These are phyloP conservation scores for Neurospora sp. DNA, from an alignment of 495 filamentous ascomycete species.

Conservation along the genomic window DNA sequence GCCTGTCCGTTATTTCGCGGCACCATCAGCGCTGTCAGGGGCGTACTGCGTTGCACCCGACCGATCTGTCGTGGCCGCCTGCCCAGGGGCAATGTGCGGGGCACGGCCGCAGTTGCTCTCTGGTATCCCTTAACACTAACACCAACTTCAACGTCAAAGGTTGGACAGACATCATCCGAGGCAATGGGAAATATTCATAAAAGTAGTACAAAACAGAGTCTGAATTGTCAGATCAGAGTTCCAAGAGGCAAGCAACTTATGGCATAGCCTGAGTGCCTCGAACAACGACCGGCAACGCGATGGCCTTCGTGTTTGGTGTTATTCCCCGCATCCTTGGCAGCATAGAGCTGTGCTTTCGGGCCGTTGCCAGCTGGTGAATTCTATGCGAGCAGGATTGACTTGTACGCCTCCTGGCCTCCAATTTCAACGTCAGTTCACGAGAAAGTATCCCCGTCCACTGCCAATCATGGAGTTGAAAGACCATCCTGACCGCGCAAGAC, in stretches of 20 bases:
- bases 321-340: not conserved
- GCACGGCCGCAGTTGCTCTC: not conserved
- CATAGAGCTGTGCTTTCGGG: not conserved
- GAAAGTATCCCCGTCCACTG: not conserved
- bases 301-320: not conserved
- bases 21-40: not conserved
- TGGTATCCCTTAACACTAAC: not conserved
- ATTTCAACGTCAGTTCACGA: not conserved
- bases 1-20: not conserved
- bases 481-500: not conserved
- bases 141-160: not conserved
- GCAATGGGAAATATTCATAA: not conserved
- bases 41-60: not conserved
- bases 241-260: not conserved
- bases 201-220: not conserved
- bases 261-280: not conserved
- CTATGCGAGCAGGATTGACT: not conserved
- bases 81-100: not conserved
- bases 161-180: not conserved
- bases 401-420: not conserved
- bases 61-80: not conserved
- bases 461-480: not conserved
- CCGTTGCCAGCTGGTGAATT: not conserved
- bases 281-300: not conserved
- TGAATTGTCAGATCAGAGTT: not conserved